These are phyloP conservation scores for Phytopythium oedochilum DNA, from an alignment of 352 stramenopile genomes.

Conservation along the genomic window DNA sequence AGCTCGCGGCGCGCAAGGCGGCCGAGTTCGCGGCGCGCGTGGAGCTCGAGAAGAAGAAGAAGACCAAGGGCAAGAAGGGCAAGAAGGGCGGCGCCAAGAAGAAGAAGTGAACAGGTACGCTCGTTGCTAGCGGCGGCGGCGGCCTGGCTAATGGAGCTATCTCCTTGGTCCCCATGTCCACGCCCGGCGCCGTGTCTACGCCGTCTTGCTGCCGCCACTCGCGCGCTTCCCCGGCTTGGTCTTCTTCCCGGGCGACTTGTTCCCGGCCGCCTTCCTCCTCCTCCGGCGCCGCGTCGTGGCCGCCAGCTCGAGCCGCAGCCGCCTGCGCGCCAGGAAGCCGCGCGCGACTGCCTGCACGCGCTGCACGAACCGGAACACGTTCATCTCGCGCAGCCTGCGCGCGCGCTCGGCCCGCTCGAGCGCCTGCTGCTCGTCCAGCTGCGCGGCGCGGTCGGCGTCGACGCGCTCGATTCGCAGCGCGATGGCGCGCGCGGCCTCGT, in stretches of 20 bases:
- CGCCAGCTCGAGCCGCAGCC: slow-evolving; percentile 22
- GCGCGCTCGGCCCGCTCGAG: slow-evolving; percentile 24
- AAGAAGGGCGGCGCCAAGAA: slow-evolving; percentile 56
- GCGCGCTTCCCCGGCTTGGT: slow-evolving; percentile 8
- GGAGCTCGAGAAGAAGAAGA: slow-evolving; percentile 83
- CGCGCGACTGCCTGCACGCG: slow-evolving; percentile 55
- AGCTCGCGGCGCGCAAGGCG: slow-evolving; percentile 62
- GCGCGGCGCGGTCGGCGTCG: slow-evolving; percentile 45
- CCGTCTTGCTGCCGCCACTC: no score
- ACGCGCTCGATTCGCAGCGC: slow-evolving; percentile 39
- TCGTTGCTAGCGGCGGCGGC: neutral
- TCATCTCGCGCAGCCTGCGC: slow-evolving; percentile 30
- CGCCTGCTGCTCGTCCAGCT: slow-evolving; percentile 41
- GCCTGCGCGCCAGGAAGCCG: slow-evolving; percentile 48
- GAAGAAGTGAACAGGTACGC: neutral
- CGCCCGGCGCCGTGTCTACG: no score
- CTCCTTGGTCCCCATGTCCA: neutral
- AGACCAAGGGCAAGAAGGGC: slow-evolving; percentile 46
- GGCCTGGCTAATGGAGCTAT: no score
- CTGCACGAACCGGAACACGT: slow-evolving; percentile 42
- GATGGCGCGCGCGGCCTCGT: slow-evolving; percentile 27
- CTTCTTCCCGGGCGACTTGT: slow-evolving; percentile 12
- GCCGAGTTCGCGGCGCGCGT: slow-evolving; percentile 62
- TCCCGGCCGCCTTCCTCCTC: slow-evolving; percentile 20
- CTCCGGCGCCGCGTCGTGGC: slow-evolving; percentile 17